phyloP scores from a whole-genome alignment of 192 early-diverging fungal genomes.

The Coemansia sp. region DNA sequence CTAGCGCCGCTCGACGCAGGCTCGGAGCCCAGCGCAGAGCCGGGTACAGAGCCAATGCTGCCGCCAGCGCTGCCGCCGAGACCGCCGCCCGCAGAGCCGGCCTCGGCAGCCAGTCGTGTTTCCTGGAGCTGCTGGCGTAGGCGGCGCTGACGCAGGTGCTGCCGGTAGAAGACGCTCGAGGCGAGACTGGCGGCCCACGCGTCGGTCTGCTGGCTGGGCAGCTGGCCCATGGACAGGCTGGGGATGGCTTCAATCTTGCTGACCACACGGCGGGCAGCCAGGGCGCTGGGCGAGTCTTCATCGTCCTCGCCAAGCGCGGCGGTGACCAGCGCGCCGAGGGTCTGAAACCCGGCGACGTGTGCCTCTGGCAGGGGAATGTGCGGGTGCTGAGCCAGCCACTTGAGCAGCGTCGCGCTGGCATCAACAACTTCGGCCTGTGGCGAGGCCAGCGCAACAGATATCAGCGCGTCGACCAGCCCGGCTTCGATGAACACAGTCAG shows the following conservation, averaged over 20 bases:
- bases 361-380: slow-evolving; percentile 42
- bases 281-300: slow-evolving; percentile 2
- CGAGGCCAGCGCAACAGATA: slow-evolving; percentile 25
- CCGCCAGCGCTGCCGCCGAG: background rate
- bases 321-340: slow-evolving; percentile 29
- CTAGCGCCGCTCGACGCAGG: background rate
- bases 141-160: slow-evolving; percentile 20
- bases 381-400: slow-evolving; percentile 50
- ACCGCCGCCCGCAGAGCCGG: background rate
- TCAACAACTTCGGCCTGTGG: slow-evolving; percentile 36
- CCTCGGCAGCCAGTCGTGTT: background rate
- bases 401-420: slow-evolving; percentile 44
- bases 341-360: slow-evolving; percentile 37
- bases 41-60: too few species aligned
- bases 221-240: slow-evolving; percentile 43
- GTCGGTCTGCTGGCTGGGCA: slow-evolving; percentile 48
- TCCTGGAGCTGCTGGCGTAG: slow-evolving; percentile 7
- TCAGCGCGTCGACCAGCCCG: slow-evolving; percentile 48
- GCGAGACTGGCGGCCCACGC: slow-evolving; percentile 40
- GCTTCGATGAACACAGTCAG: slow-evolving; percentile 51
- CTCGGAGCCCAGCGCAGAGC: background rate
- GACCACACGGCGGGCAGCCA: slow-evolving; percentile 31
- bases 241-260: slow-evolving; percentile 41
- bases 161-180: slow-evolving; percentile 37
- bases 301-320: slow-evolving; percentile 14